These are phyloP conservation scores for Marchantia polymorpha DNA, from an alignment of 225 moss, liverwort and hornwort species.

Conservation along the genomic window DNA sequence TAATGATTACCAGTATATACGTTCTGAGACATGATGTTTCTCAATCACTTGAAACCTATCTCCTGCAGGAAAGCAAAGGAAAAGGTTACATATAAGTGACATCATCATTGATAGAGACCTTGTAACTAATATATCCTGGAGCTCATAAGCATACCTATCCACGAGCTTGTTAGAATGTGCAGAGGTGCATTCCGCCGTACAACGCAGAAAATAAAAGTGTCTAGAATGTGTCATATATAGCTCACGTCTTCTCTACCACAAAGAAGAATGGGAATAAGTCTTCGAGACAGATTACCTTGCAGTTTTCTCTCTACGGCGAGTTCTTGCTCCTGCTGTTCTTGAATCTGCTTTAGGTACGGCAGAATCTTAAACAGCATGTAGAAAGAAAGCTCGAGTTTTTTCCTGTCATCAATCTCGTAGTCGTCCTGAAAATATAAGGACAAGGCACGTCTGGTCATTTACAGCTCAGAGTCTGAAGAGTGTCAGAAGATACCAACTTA, in stretches of 20 bases:
- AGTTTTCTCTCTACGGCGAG: background rate
- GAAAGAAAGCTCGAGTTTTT: slow-evolving; percentile 42
- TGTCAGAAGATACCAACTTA: background rate
- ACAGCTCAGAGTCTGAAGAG: background rate
- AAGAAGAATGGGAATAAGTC: background rate
- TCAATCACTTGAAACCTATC: background rate
- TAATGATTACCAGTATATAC: slow-evolving; percentile 7
- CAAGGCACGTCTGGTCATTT: background rate
- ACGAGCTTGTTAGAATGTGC: too few relatives aligned
- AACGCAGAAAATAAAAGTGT: too few relatives aligned
- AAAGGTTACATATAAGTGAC: background rate
- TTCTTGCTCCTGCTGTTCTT: slow-evolving; percentile 1
- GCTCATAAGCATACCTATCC: too few relatives aligned
- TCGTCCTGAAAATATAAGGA: slow-evolving; percentile 33
- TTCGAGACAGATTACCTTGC: background rate
- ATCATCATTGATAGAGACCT: too few relatives aligned
- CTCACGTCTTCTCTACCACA: background rate
- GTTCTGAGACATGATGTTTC: background rate
- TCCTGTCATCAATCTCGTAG: slow-evolving; percentile 38
- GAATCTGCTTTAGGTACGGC: slow-evolving; percentile 27
- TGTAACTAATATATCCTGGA: too few relatives aligned
- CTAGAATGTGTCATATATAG: background rate
- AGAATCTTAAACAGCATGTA: slow-evolving; percentile 51
- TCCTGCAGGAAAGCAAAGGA: background rate
- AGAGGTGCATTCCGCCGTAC: too few relatives aligned